These are phyloP conservation scores for Mucor irregularis DNA, from an alignment of 371 early-diverging fungal species.

Conservation along the genomic window DNA sequence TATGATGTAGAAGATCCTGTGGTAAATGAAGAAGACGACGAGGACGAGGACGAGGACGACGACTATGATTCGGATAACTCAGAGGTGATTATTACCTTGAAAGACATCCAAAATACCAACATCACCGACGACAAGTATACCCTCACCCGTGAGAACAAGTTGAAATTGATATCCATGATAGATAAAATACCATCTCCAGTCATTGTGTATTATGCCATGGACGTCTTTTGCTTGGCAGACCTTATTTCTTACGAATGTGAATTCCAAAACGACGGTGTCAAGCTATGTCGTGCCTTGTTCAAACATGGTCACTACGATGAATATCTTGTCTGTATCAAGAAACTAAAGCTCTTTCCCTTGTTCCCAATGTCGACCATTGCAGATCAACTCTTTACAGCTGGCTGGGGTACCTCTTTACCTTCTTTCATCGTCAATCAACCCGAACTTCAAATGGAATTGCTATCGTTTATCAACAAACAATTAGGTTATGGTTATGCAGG, in stretches of 20 bases:
- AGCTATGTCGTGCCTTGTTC: slow-evolving; percentile 25
- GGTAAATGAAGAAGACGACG: slow-evolving; percentile 15
- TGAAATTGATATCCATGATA: slow-evolving; percentile 20
- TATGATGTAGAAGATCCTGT: slow-evolving; percentile 24
- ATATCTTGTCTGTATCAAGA: slow-evolving; percentile 30
- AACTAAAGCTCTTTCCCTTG: slow-evolving; percentile 24
- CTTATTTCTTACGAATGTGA: slow-evolving; percentile 26
- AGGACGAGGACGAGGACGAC: slow-evolving; percentile 9
- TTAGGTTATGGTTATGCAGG: slow-evolving; percentile 45
- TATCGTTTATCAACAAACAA: slow-evolving; percentile 37
- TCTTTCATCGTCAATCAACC: slow-evolving; percentile 16
- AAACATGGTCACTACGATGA: slow-evolving; percentile 33
- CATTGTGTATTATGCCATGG: slow-evolving; percentile 41
- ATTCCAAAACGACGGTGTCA: slow-evolving; percentile 32
- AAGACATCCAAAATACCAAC: too few relatives aligned
- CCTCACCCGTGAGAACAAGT: slow-evolving; percentile 22
- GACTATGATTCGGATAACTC: too few relatives aligned
- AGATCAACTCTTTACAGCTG: slow-evolving; percentile 24
- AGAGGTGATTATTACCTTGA: slow-evolving; percentile 7
- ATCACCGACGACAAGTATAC: slow-evolving; percentile 1
- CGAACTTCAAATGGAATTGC: slow-evolving; percentile 24
- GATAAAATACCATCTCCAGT: slow-evolving; percentile 26
- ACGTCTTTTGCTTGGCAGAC: slow-evolving; percentile 20
- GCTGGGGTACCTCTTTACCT: slow-evolving; percentile 24
- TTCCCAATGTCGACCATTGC: slow-evolving; percentile 30